These are phyloP conservation scores for Ananas comosus DNA, from an alignment of 176 grass and related monocot species.

Conservation along the genomic window DNA sequence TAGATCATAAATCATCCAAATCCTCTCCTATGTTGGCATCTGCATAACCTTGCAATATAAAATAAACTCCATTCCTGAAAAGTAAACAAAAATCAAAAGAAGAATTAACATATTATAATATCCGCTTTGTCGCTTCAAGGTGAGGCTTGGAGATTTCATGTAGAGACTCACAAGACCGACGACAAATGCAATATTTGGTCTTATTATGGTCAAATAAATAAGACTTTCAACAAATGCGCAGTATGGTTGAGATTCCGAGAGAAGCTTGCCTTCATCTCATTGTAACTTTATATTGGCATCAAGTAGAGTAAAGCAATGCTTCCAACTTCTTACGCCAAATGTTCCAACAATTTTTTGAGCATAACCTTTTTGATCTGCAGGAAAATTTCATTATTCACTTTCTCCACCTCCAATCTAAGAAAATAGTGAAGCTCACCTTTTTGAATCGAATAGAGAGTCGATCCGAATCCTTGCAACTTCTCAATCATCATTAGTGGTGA, in stretches of 20 bases:
- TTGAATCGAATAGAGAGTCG: background rate
- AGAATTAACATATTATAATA: conserved; percentile 10
- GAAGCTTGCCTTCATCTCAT: background rate
- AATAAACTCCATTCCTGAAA: background rate
- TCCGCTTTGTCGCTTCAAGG: background rate
- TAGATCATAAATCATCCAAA: conserved; percentile 7
- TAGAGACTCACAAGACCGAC: conserved; percentile 2
- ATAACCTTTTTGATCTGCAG: background rate
- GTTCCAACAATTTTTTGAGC: background rate
- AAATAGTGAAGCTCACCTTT: too few species aligned
- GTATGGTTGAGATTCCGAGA: background rate
- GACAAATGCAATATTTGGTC: background rate
- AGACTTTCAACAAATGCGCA: background rate
- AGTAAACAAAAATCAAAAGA: background rate
- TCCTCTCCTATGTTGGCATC: background rate
- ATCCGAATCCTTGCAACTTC: background rate
- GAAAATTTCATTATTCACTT: background rate
- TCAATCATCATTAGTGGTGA: background rate
- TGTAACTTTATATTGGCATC: conserved; percentile 1
- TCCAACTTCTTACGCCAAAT: background rate
- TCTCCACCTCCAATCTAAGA: background rate
- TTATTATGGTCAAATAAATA: conserved; percentile 14
- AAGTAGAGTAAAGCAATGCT: background rate
- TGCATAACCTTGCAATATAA: background rate
- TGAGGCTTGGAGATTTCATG: background rate